These are phyloP conservation scores for Boehmeria nivea DNA, from an alignment of 306 rosid genomes.

Conservation along the genomic window DNA sequence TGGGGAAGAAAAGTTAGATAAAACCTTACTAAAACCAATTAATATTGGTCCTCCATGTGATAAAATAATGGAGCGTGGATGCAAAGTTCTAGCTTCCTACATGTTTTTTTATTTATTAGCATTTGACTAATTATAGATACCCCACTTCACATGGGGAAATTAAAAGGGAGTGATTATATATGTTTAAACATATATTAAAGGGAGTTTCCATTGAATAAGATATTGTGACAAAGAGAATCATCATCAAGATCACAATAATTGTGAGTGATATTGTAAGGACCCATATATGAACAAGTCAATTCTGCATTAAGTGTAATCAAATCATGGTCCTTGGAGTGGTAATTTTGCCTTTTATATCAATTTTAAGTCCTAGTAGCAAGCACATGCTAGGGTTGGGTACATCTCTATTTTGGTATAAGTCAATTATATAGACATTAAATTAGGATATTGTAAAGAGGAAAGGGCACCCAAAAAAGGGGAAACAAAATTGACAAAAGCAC, in stretches of 20 bases:
- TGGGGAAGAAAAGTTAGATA: not conserved
- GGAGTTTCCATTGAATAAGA: not conserved
- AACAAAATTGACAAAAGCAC: no score
- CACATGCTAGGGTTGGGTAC: constrained; percentile 2
- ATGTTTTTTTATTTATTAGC: not conserved
- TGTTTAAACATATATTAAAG: not conserved
- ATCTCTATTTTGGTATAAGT: not conserved
- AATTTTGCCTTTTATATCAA: not conserved
- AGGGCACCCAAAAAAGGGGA: not conserved
- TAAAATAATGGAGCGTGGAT: not conserved
- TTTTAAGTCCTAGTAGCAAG: not conserved
- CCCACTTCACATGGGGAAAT: not conserved
- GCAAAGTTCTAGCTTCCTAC: constrained; percentile 1
- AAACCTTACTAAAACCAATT: not conserved
- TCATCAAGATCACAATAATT: not conserved
- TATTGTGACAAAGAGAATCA: not conserved
- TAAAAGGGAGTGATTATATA: not conserved
- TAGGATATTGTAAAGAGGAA: not conserved
- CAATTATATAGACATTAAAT: not conserved
- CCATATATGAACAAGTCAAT: not conserved
- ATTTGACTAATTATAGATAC: not conserved
- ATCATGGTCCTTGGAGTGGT: constrained; percentile 2
- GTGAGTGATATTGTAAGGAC: not conserved
- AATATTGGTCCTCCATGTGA: constrained; percentile 5
- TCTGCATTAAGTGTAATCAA: not conserved